Evolutionary conservation across 1,284 basidiomycete genomes (phyloP), one percentile per base, ranked within the genome.

Genomic region (Limonomyces culmigenus): DNA sequence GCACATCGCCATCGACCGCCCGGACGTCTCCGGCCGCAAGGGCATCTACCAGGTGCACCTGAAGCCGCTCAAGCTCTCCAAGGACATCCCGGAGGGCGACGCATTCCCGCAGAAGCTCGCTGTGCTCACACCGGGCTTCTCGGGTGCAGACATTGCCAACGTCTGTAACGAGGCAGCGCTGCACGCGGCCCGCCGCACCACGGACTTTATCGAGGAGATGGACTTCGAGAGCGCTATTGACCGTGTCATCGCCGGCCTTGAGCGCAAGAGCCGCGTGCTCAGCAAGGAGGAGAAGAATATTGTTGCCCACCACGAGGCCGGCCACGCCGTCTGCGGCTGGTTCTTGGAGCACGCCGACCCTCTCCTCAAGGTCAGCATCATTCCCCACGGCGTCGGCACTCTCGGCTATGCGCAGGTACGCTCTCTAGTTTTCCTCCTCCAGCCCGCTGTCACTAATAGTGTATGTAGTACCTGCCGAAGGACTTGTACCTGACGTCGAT

Each of bases 41-140:
- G 92, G 96, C 56, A 99, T 99, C 52, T 98, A 98, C 77, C 79
- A 81, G 78, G 61, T 99, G 45, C 95, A 98, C 57, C 98, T 95
- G 2, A 79, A 86, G 25, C 78, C 93, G 17, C 98, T 99, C 95
- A 95, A 76, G 49, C 63, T 99, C 32, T 65, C 67, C 38, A 72
- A 79, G 35, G 95, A 98, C 49, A 95, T 99, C 29, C 88, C 95
- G 53, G 62, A 98, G 34, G 95, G 98, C 53, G 92, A 97, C 59
- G 89, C 89, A 50, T 78, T 98, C 39, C 86, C 84, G 60, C 80
- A 85, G 40, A 98, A 98, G 60, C n/a, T n/a, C n/a, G n/a, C n/a
- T n/a, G n/a, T n/a, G n/a, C n/a, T n/a, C n/a, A n/a, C n/a, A n/a
- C 95, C 98, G 50, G 93, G 98, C 50, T 61, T 96, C 13, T 92